These are phyloP conservation scores for Sphagnum magellanicum DNA, from an alignment of 228 moss, liverwort and hornwort genomes.

Conservation along the genomic window DNA sequence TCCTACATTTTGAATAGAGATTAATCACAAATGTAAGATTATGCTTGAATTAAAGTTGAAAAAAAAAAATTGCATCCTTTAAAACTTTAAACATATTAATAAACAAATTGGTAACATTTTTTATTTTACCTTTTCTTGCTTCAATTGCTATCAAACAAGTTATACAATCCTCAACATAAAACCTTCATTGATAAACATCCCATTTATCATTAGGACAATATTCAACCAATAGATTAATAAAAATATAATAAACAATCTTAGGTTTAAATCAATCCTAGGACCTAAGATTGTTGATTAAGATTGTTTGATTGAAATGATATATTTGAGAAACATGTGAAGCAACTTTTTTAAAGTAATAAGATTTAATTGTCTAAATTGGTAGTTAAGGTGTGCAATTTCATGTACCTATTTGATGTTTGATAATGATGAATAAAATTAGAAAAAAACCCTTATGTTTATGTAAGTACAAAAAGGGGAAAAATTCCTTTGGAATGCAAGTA, in stretches of 20 bases:
- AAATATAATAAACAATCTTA: no score
- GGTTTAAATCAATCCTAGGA: no score
- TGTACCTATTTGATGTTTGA: background rate
- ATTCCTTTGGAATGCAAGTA: background rate
- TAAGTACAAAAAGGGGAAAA: background rate
- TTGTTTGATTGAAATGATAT: no score
- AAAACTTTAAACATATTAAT: background rate
- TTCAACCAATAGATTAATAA: no score
- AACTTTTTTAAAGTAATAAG: no score
- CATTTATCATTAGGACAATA: background rate
- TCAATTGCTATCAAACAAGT: background rate
- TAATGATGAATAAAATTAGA: background rate
- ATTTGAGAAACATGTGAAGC: no score
- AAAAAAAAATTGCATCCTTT: background rate
- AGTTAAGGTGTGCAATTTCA: background rate
- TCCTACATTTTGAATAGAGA: background rate
- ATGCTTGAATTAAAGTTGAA: background rate
- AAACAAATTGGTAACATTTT: no score
- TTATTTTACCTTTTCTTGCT: no score
- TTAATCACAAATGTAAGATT: background rate
- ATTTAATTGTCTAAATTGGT: background rate
- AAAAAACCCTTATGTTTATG: background rate
- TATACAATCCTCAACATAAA: background rate
- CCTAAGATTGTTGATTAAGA: no score
- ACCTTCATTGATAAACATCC: background rate